Evolutionary conservation across 169 alveolate genomes (phyloP).

Genomic region (Theileria sp.): DNA sequence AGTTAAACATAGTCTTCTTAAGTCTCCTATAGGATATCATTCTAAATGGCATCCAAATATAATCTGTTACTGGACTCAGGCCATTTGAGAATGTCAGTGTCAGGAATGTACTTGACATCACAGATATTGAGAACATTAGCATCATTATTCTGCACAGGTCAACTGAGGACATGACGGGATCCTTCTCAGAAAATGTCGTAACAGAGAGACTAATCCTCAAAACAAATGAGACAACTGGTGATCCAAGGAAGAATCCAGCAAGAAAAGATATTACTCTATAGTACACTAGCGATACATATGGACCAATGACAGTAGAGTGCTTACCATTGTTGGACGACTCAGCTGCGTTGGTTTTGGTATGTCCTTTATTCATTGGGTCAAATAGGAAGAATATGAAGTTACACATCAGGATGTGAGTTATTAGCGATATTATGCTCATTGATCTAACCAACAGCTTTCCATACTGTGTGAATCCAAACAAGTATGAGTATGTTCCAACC

Average conservation of each 20-base stretch:
- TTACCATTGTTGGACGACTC: background rate
- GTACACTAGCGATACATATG: background rate
- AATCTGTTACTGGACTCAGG: background rate
- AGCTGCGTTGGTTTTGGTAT: background rate
- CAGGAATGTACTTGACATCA: background rate
- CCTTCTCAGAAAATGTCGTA: background rate
- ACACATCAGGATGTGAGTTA: background rate
- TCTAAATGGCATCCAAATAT: background rate
- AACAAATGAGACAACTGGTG: background rate
- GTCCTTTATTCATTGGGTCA: background rate
- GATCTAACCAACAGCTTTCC: background rate
- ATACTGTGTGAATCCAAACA: background rate
- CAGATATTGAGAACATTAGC: background rate
- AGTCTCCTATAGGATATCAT: background rate
- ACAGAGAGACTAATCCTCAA: background rate
- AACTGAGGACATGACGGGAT: background rate
- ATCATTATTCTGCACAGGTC: constrained; percentile 1
- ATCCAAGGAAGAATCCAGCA: background rate
- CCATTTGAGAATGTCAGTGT: background rate
- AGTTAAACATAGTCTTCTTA: constrained; percentile 3
- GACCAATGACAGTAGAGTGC: background rate
- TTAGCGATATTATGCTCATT: background rate
- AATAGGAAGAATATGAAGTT: constrained; percentile 14
- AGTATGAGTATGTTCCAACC: background rate
- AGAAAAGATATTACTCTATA: background rate